Base-by-base conservation (phyloP, 2,329 filamentous ascomycete genomes). In the Pestalotiopsis sp. region DNA sequence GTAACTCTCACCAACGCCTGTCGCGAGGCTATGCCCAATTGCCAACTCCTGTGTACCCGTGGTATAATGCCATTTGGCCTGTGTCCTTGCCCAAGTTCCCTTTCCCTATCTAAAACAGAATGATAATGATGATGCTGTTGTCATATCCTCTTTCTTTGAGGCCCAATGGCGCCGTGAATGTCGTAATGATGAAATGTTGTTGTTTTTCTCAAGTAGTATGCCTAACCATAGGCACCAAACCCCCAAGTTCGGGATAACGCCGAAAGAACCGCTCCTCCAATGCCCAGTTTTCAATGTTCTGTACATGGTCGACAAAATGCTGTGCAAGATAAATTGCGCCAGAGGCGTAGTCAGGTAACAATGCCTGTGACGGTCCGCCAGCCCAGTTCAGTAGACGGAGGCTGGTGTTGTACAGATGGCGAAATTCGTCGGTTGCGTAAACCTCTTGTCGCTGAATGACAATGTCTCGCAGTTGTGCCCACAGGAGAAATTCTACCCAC, bases 401-500 rank as follows among this genome's bases (percentile, higher is more conserved):
- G 66, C 75, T 78, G 49, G 72, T 71, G 58, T 72, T 76, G 70
- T 82, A 82, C 52, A 79, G 61, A 66, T 75, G 73, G 56, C 76
- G 75, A 58, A 82, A 82, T 65, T 82, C 79, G 2, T 77, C 74
- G 7, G 77, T 82, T 56, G 76, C 77, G 67, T 83, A 83, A 4
- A 76, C 64, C 17, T 77, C 74, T 68, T 80, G 81, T 25, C 77
- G 77, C 61, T 77, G 73, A 27, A 81, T 80, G 61, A 79, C 73
- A 56, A 73, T 76, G 65, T 80, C 78, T 68, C 79, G 78, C 31
- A 83, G 70, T 45, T 75, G 73, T 27, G 74, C 73, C 77, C 78
- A 80, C 13, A 79, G 67, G 23, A 79, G 67, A 6, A 78, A 73
- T 66, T 80, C 74, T 39, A 83, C 74, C 76, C 79, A 80, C 58